Evolutionary conservation across 768 basidiomycete genomes (phyloP).

Genomic region (Butyriboletus loyo): DNA sequence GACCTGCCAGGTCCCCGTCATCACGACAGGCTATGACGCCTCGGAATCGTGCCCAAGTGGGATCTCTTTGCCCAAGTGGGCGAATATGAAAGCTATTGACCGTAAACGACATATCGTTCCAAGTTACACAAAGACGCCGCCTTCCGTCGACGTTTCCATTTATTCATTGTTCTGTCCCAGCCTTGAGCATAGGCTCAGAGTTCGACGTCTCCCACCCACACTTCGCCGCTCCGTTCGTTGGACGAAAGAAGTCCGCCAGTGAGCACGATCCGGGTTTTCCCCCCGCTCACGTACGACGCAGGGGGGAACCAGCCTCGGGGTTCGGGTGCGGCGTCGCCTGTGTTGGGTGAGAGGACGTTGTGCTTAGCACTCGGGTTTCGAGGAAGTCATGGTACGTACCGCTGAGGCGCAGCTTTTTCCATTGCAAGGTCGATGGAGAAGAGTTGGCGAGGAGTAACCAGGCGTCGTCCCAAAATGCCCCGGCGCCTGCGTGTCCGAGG

Average conservation of each 20-base stretch:
- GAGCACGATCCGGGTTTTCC: conserved; percentile 30
- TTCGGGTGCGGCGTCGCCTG: conserved; percentile 19
- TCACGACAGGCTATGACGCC: too few relatives aligned
- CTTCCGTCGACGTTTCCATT: too few relatives aligned
- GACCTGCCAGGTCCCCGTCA: too few relatives aligned
- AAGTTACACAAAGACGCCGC: too few relatives aligned
- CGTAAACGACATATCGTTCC: too few relatives aligned
- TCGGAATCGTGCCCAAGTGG: too few relatives aligned
- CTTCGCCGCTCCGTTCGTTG: conserved; percentile 41
- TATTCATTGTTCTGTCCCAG: too few relatives aligned
- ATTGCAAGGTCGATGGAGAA: conserved; percentile 10
- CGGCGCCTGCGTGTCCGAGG: conserved; percentile 39
- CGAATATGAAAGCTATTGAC: too few relatives aligned
- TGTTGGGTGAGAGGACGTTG: background rate
- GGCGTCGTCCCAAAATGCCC: conserved; percentile 39
- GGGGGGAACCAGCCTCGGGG: conserved; percentile 45
- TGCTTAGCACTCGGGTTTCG: background rate
- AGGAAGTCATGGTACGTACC: background rate
- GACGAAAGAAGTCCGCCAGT: conserved; percentile 40
- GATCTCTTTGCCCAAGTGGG: too few relatives aligned
- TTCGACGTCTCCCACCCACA: conserved; percentile 38
- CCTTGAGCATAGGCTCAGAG: conserved; percentile 3
- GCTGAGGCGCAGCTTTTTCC: conserved; percentile 24
- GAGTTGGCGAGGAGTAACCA: conserved; percentile 32
- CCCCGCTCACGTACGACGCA: conserved; percentile 23